Base-by-base conservation (phyloP, 2,329 filamentous ascomycete genomes). In the Penicillium sp. region DNA sequence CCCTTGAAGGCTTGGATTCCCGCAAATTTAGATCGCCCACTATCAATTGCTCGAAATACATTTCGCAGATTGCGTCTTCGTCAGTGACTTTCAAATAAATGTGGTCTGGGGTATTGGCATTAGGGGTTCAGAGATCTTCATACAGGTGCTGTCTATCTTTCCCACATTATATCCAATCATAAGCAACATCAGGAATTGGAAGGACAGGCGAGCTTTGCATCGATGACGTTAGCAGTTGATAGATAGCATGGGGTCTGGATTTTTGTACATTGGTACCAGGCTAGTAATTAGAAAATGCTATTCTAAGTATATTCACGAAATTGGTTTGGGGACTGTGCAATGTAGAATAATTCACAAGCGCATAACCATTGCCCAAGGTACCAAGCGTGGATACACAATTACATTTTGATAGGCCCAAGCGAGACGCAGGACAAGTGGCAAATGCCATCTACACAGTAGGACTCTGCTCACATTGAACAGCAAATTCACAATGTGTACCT, bases 11-110 rank as follows among this genome's bases (percentile, higher is more conserved):
- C 56, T 64, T 60, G 63, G 52, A 61, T 64, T 59, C 54, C 56
- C 59, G 58, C 47, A 64, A 65, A 67, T 67, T 68, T 60, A 58
- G 67, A 68, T 67, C 61, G 55, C 18, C 62, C 54, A 36, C 46
- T 53, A 66, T 55, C 52, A 45, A 55, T 54, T 39, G 46, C 49
- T 47, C 44, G 46, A 48, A 45, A 47, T 14, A 32, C 21, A 52
- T 22, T 48, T 43, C 18, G 13, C 27, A 22, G 38, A 53, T 53
- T 40, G 44, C 31, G 24, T 56, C 27, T 31, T 24, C 14, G 36
- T 49, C 5, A 14, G 39, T 38, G 6, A 11, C 21, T 22, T 50
- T n/a, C 29, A n/a, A 29, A 22, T 11, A 22, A 39, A 44, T 14
- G 38, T 16, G 44, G 14, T 11, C 13, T 36, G 32, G 9, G 38